These are phyloP conservation scores for Ilex asprella DNA, from an alignment of 257 asterid species.

Conservation along the genomic window DNA sequence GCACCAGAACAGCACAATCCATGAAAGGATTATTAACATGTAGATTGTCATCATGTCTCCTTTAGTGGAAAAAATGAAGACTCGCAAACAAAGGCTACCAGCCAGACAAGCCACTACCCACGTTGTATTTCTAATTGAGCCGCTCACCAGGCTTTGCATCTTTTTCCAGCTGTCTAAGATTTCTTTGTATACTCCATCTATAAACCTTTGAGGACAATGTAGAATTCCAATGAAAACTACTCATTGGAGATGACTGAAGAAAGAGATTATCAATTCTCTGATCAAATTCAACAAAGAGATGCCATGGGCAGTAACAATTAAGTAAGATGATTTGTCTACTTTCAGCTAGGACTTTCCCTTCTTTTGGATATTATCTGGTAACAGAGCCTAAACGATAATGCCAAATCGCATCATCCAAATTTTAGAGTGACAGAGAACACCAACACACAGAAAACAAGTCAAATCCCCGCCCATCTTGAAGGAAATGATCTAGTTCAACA, in stretches of 20 bases:
- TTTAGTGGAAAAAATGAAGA: too few species aligned
- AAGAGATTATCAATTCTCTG: not conserved
- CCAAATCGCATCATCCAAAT: not conserved
- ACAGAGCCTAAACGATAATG: too few species aligned
- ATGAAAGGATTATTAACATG: too few species aligned
- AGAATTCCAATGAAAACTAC: not conserved
- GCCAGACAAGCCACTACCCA: too few species aligned
- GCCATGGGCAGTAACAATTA: not conserved
- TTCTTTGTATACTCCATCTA: not conserved
- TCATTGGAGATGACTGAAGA: not conserved
- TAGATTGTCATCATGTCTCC: too few species aligned
- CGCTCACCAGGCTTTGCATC: too few species aligned
- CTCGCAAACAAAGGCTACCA: too few species aligned
- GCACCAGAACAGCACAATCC: too few species aligned
- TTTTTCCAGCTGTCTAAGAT: not conserved
- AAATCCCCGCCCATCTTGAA: not conserved
- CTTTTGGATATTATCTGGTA: too few species aligned
- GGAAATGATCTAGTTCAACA: not conserved
- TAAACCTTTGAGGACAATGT: not conserved
- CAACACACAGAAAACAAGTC: not conserved
- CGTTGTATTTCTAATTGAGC: too few species aligned
- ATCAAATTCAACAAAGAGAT: not conserved
- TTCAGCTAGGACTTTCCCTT: too few species aligned
- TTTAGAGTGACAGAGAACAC: not conserved
- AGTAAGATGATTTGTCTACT: not conserved